A percentile compares a stretch with the other conserved stretches of the same genome.
phyloP scores from a whole-genome alignment of 2,329 filamentous ascomycete genomes.

The Trichoderma endophyticum region DNA sequence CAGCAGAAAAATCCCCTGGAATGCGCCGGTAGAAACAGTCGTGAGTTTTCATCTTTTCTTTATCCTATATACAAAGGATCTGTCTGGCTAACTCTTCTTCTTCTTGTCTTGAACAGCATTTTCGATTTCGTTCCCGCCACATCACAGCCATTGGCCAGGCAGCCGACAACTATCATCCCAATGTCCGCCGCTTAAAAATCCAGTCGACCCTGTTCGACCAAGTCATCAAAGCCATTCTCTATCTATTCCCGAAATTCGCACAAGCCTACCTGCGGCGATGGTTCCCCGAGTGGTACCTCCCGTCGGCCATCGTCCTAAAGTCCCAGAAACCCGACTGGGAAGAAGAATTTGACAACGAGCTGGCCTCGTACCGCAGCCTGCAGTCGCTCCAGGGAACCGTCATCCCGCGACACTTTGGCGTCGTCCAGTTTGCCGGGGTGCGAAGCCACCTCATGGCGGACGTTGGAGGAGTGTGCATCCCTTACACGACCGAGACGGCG shows the following conservation, averaged over 20 bases:
- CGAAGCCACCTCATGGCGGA: conserved; percentile 28
- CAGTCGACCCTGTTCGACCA: conserved; percentile 10
- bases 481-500: conserved; percentile 23
- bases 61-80: too few species aligned
- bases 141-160: conserved; percentile 18
- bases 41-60: background rate
- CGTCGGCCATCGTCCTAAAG: conserved; percentile 23
- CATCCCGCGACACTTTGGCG: conserved; percentile 25
- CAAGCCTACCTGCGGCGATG: conserved; percentile 8
- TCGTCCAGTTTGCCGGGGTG: conserved; percentile 21
- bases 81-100: background rate
- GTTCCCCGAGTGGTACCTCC: conserved; percentile 23
- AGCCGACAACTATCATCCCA: conserved; percentile 20
- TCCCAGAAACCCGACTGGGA: conserved; percentile 27
- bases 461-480: conserved; percentile 23
- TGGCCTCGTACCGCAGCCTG: conserved; percentile 23
- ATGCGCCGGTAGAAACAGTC: conserved; percentile 13
- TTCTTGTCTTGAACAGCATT: background rate
- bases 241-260: conserved; percentile 16
- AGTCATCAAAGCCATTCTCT: conserved; percentile 14
- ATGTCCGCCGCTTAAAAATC: conserved; percentile 22
- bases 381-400: conserved; percentile 25
- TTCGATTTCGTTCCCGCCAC: conserved; percentile 17
- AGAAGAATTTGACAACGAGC: conserved; percentile 28
- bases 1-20: conserved; percentile 6